Conservation (phyloP, 805 yeast species). For the Groenewaldozyma salmanticensis region DNA sequence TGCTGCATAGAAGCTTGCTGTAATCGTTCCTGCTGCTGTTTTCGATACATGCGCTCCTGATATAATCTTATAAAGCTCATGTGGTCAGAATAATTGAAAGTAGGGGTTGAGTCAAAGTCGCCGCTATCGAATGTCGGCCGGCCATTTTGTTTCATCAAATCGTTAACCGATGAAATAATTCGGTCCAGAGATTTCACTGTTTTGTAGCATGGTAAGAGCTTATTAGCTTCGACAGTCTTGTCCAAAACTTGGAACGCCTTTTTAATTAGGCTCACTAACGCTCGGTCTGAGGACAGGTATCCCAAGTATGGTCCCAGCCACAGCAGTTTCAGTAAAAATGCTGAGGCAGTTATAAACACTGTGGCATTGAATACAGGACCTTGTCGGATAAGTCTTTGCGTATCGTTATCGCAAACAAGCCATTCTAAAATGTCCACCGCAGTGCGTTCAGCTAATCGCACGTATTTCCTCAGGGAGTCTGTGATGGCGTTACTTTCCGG, state of each 20-base stretch:
- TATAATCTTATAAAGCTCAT: neutral
- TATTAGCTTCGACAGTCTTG: neutral
- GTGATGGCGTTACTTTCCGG: slow-evolving; percentile 1
- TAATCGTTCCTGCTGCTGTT: neutral
- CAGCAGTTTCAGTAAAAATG: slow-evolving; percentile 15
- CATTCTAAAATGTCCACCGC: slow-evolving; percentile 16
- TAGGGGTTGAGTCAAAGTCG: neutral
- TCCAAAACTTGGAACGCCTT: neutral
- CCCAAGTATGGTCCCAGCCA: slow-evolving; percentile 6
- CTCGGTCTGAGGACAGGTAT: neutral
- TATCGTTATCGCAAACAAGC: slow-evolving; percentile 15
- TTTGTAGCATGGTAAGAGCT: neutral
- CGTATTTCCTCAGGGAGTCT: neutral
- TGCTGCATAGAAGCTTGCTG: neutral
- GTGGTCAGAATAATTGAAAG: neutral
- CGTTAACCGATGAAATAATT: neutral
- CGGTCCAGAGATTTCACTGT: neutral
- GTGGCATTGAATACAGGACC: slow-evolving; percentile 20
- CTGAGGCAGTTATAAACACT: slow-evolving; percentile 18
- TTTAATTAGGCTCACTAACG: neutral
- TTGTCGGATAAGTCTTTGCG: slow-evolving; percentile 13
- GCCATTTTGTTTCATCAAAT: neutral
- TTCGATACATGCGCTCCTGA: neutral
- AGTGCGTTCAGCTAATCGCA: slow-evolving; percentile 15
- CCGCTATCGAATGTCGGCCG: neutral